Conservation (phyloP, 2,329 filamentous ascomycete species). For the Talaromyces marneffei region DNA sequence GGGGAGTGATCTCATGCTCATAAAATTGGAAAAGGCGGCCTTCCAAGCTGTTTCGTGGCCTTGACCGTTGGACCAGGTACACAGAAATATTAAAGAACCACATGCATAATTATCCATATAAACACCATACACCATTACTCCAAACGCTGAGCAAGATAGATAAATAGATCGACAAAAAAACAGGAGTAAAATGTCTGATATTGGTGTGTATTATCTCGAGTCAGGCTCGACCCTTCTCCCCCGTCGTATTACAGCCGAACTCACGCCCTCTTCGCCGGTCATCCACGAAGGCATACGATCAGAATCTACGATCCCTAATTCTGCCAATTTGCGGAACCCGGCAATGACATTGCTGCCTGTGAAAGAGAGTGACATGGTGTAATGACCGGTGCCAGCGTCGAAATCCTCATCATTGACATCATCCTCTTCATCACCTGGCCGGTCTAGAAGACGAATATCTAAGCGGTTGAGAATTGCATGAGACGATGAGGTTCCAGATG, state of each 20-base stretch:
- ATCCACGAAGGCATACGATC: slow-evolving; percentile 82
- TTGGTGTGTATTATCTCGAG: not conserved
- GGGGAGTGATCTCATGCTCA: too few relatives aligned
- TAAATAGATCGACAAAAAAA: not conserved
- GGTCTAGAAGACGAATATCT: slow-evolving; percentile 47
- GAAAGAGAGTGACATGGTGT: slow-evolving; percentile 54
- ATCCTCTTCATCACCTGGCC: slow-evolving; percentile 4
- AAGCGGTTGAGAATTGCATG: slow-evolving; percentile 42
- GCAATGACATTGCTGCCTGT: slow-evolving; percentile 74
- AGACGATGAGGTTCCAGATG: slow-evolving; percentile 39
- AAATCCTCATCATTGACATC: slow-evolving; percentile 15
- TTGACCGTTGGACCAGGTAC: not conserved
- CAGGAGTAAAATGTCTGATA: not conserved
- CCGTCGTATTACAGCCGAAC: slow-evolving; percentile 61
- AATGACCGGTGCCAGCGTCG: slow-evolving; percentile 15
- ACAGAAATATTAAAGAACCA: not conserved
- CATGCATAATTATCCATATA: not conserved
- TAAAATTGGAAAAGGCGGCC: too few relatives aligned
- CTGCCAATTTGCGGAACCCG: slow-evolving; percentile 70
- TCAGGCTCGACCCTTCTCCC: slow-evolving; percentile 39
- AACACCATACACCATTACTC: not conserved
- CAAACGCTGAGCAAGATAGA: not conserved
- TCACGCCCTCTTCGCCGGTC: slow-evolving; percentile 80
- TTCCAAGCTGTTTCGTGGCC: too few relatives aligned
- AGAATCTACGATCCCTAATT: slow-evolving; percentile 65